Base-by-base conservation (phyloP, 768 basidiomycete species). In the Saitozyma podzolica region DNA sequence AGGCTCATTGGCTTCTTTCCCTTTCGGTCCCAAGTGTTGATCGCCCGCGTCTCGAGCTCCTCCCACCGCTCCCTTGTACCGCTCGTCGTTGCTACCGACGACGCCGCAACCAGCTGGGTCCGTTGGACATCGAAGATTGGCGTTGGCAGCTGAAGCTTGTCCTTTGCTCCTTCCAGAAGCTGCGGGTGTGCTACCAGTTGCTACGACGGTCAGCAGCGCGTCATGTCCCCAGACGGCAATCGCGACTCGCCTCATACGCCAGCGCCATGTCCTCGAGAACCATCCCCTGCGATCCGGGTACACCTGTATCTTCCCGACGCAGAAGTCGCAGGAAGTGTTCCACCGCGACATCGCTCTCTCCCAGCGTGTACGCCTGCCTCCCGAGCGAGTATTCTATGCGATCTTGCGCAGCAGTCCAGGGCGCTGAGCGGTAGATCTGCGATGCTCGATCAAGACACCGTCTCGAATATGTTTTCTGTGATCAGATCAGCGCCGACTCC, bases 231-330 rank as follows among this genome's bases (percentile, higher is more conserved):
- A 42, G 41, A 5, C 29, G 6, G 16, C 9, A 42, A 5, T 13
- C 11, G 16, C 1, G 40, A 20, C 84, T 61, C 75, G 94, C 93
- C 74, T 86, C 84, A 70, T 89, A 89, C 6, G 96, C 91, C 13
- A 92, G 86, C 20, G 86, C 84, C 72, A 98, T 91, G 80, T 99
- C 95, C 61, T 95, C 91, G 42, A 97, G 75, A 7, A 91, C 82
- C 62, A 87, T 88, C 60, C 88, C 89, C 51, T 85, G 83, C 40
- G 72, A 70, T 16, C 75, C 75, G 6, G 66, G 59, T 9, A 66
- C 64, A 43, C 68, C 68, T 3, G 62, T 70, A 50, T 79, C 70
- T 54, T 82, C 78, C 40, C 62, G 67, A 4, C 83, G 83, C 19
- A 98, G 82, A 14, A 95, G 81, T 0, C 85, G 83, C 17, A 95